These are phyloP conservation scores for Arabis alpina DNA, from an alignment of 345 rosid genomes.

Conservation along the genomic window DNA sequence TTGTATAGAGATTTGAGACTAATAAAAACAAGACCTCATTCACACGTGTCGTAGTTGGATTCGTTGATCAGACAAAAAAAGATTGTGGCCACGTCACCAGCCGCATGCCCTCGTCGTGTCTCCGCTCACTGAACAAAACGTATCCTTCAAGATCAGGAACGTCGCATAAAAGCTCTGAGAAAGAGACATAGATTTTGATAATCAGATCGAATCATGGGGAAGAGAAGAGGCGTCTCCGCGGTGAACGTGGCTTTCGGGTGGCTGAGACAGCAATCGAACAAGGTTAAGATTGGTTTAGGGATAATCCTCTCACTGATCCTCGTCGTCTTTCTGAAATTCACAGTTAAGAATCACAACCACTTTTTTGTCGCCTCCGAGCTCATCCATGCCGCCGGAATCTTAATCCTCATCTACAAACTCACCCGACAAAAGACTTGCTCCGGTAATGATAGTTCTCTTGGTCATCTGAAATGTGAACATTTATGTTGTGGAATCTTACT, in stretches of 20 bases:
- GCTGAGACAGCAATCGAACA: constrained; percentile 56
- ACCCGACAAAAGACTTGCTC: constrained; percentile 63
- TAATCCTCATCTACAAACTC: constrained; percentile 70
- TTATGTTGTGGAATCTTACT: constrained; percentile 16
- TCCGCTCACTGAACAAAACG: constrained; percentile 43
- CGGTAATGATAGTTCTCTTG: constrained; percentile 40
- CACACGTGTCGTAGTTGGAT: constrained; percentile 26
- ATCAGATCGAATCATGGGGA: constrained; percentile 53
- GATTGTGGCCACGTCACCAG: constrained; percentile 40
- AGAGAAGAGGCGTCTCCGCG: constrained; percentile 54
- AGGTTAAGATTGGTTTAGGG: constrained; percentile 54
- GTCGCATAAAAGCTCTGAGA: constrained; percentile 36
- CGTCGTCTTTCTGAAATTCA: constrained; percentile 47
- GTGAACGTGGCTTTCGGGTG: constrained; percentile 47
- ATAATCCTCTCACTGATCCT: constrained; percentile 34
- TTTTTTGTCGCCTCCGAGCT: constrained; percentile 68
- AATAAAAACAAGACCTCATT: background rate
- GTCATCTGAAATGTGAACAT: background rate
- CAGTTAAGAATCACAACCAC: constrained; percentile 47
- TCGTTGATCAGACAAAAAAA: constrained; percentile 22
- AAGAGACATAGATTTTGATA: constrained; percentile 14
- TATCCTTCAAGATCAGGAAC: constrained; percentile 32
- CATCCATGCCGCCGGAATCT: constrained; percentile 66
- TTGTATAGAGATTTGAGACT: background rate
- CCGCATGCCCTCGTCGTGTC: constrained; percentile 63